Evolutionary conservation across 768 basidiomycete species (phyloP), one percentile per base, ranked within the genome.

Genomic region (Mycena sanguinolenta): DNA sequence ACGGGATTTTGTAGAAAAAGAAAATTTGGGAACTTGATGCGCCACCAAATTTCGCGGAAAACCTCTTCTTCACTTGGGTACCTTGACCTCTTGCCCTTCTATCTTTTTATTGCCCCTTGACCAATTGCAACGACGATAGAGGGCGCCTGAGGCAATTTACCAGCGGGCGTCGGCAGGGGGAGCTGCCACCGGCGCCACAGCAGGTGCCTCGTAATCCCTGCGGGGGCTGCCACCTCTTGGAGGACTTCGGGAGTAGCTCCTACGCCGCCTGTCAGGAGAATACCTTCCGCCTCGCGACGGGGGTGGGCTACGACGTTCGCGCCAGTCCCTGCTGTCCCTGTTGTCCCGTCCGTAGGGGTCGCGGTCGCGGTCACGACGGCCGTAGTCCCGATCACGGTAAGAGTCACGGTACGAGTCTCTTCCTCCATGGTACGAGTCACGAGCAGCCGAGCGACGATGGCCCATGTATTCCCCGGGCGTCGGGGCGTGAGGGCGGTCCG

Each of bases 381-480:
- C 84, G 69, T 86, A 82, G 62, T 88, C 86, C 36, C 85, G 82
- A 75, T 90, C 84, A 63, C 84, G 84, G 67, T 82, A 74, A 0
- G 73, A 52, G 50, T 65, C 74, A 30, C 71, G 72, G 65, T 84
- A 83, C 76, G 76, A 77, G 63, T 82, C 81, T 52, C 82, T 74
- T 44, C 75, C 36, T 84, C 58, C 46, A 81, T 77, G 78, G 70
- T 84, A 80, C 25, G 81, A 78, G 62, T 85, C 84, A 25, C 84
- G 79, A 49, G 75, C 66, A 36, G 77, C 77, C 19, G 87, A 81
- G 63, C 93, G 92, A 58, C 94, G 90, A 74, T 95, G 93, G 16
- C 97, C 96, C 95, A 97, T 97, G 81, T 98, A 99, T 83, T 98
- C 95, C 70, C 97, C 97, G 5, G 97, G 97, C 13, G 97, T 99